These are phyloP conservation scores for Fusarium sp. DNA, from an alignment of 2,329 filamentous ascomycete species.

Conservation along the genomic window DNA sequence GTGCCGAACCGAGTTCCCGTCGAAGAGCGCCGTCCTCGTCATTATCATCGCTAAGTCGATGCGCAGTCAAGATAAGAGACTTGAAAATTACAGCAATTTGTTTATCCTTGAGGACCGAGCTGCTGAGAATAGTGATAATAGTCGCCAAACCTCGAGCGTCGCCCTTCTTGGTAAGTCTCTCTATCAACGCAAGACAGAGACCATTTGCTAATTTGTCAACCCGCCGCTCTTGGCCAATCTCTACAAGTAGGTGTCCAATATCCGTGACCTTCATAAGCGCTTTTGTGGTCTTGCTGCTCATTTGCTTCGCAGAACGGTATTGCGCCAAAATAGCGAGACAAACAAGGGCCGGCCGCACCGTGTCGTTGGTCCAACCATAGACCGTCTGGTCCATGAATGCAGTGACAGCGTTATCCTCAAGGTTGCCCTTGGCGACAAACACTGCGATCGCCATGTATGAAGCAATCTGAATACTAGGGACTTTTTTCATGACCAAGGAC, in stretches of 20 bases:
- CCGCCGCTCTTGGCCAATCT: conserved; percentile 72
- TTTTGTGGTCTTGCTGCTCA: conserved; percentile 78
- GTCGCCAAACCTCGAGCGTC: conserved; percentile 67
- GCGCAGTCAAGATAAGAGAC: conserved; percentile 69
- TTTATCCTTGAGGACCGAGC: conserved; percentile 70
- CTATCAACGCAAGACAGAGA: conserved; percentile 73
- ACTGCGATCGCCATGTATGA: conserved; percentile 93
- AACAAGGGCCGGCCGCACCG: conserved; percentile 77
- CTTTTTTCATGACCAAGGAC: conserved; percentile 79
- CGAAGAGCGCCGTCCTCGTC: conserved; percentile 68
- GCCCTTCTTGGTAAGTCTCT: conserved; percentile 70
- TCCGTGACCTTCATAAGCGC: conserved; percentile 73
- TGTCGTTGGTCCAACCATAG: conserved; percentile 79
- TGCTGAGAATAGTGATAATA: conserved; percentile 71
- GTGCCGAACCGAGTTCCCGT: conserved; percentile 71
- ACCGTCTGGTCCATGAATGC: conserved; percentile 91
- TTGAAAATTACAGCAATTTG: conserved; percentile 75
- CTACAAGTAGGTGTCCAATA: conserved; percentile 68
- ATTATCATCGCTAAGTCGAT: conserved; percentile 66
- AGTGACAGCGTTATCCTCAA: conserved; percentile 84
- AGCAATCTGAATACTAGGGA: conserved; percentile 83
- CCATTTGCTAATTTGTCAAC: conserved; percentile 79
- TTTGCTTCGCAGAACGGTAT: conserved; percentile 75
- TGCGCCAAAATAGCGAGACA: conserved; percentile 86
- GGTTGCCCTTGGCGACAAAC: conserved; percentile 82